Percentiles rank a stretch among this genome's conserved stretches.
Evolutionary conservation across 345 rosid genomes (phyloP).

Genomic region (Citrus hindsii): DNA sequence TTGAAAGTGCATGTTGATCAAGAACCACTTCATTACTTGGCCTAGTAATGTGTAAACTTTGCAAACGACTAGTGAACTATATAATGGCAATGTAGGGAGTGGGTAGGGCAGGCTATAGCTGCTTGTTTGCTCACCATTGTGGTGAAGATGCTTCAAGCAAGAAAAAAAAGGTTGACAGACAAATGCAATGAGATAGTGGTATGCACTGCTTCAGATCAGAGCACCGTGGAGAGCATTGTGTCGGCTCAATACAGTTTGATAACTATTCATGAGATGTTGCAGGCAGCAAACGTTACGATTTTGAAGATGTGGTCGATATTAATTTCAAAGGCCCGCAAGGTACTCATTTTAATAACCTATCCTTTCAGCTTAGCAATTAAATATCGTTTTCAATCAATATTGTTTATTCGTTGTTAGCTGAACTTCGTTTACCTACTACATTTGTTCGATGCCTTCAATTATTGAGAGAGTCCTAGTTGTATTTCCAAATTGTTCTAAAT

Average conservation of each 20-base stretch:
- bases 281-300: constrained; percentile 49
- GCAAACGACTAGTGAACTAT: not conserved
- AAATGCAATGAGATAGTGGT: constrained; percentile 56
- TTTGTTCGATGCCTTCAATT: not conserved
- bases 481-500: not conserved
- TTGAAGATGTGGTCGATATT: constrained; percentile 70
- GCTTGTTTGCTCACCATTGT: constrained; percentile 45
- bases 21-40: not conserved
- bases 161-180: constrained; percentile 27
- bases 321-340: constrained; percentile 61
- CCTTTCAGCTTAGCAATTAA: constrained; percentile 1
- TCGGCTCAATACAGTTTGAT: constrained; percentile 68
- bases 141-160: constrained; percentile 52
- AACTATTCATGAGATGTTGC: constrained; percentile 50
- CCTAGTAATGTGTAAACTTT: not conserved
- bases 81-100: constrained; percentile 47
- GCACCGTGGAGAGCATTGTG: constrained; percentile 67
- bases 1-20: not conserved
- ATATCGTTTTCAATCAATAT: not conserved
- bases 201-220: constrained; percentile 52
- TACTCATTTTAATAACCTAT: constrained; percentile 9
- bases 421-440: not conserved
- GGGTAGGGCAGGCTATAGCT: constrained; percentile 71
- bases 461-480: not conserved
- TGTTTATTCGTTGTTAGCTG: not conserved